Percentiles rank a stretch among this genome's conserved stretches.
phyloP scores from a whole-genome alignment of 208 protist genomes.

The Trypanosoma grayi region DNA sequence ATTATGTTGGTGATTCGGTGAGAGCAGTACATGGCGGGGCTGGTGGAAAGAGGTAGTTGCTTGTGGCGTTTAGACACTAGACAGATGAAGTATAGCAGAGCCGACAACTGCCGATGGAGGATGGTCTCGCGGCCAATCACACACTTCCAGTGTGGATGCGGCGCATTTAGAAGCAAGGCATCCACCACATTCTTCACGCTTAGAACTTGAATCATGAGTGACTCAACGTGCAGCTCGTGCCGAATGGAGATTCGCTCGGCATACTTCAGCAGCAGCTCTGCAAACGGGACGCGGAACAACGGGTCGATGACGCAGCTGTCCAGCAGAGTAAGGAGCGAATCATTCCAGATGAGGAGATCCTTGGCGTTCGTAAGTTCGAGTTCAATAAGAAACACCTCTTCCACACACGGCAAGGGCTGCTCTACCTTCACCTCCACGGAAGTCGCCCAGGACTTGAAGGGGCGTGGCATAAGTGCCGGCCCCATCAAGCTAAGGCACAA shows the following conservation, averaged over 20 bases:
- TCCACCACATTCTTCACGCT: constrained; percentile 53
- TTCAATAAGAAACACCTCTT: constrained; percentile 18
- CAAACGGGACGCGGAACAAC: constrained; percentile 48
- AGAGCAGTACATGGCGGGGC: neutral
- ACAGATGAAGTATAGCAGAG: constrained; percentile 39
- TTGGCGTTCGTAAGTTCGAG: neutral
- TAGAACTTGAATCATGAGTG: constrained; percentile 60
- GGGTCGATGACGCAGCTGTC: constrained; percentile 39
- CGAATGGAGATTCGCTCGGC: constrained; percentile 36
- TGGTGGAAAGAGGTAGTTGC: neutral
- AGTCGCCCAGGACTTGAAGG: neutral
- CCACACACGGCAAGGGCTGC: constrained; percentile 4
- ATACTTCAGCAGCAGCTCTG: constrained; percentile 53
- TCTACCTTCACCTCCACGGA: neutral
- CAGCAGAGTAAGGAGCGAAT: constrained; percentile 13
- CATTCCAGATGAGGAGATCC: constrained; percentile 13
- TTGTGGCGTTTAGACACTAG: neutral
- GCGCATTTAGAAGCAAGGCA: constrained; percentile 21
- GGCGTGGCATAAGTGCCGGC: neutral
- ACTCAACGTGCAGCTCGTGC: constrained; percentile 12
- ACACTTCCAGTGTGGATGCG: constrained; percentile 32
- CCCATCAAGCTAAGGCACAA: constrained; percentile 14
- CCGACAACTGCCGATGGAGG: constrained; percentile 45
- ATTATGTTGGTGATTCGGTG: constrained; percentile 1
- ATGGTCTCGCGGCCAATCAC: constrained; percentile 38